Conservation (phyloP, 768 basidiomycete genomes). For the Mycena belliarum region DNA sequence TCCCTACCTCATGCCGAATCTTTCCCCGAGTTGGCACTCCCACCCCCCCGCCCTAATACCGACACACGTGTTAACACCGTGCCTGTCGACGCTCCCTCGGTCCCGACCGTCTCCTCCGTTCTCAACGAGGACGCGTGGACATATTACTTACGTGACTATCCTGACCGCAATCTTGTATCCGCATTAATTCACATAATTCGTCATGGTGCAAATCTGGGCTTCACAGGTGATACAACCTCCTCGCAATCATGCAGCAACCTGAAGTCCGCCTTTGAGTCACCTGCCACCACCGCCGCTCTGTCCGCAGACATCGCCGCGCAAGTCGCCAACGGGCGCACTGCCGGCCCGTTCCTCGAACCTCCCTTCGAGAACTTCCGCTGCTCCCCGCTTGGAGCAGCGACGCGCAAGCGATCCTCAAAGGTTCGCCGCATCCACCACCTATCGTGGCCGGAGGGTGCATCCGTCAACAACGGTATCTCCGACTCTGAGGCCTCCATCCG, state of each 20-base stretch:
- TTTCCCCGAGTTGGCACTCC: conserved; percentile 3
- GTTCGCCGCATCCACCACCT: conserved; percentile 23
- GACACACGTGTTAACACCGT: conserved; percentile 13
- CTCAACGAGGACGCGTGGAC: conserved; percentile 13
- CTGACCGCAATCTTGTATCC: conserved; percentile 17
- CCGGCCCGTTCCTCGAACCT: conserved; percentile 24
- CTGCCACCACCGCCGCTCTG: conserved; percentile 2
- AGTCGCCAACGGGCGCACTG: conserved; percentile 12
- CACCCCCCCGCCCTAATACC: conserved; percentile 11
- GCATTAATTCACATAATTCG: conserved; percentile 16
- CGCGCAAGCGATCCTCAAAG: conserved; percentile 21
- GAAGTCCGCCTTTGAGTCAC: conserved; percentile 23
- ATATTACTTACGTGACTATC: conserved; percentile 16
- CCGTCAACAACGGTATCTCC: conserved; percentile 24
- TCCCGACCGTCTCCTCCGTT: conserved; percentile 1
- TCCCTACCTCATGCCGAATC: background rate
- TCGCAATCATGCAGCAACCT: conserved; percentile 24
- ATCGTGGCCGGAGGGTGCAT: conserved; percentile 23
- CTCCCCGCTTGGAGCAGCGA: conserved; percentile 25
- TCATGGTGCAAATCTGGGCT: conserved; percentile 15
- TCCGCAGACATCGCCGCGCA: conserved; percentile 6
- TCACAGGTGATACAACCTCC: background rate
- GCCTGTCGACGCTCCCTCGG: background rate
- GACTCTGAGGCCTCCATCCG: conserved; percentile 18
- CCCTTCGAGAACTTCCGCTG: conserved; percentile 24